phyloP scores from a whole-genome alignment of 2,329 filamentous ascomycete species.

The Cadophora sp. region DNA sequence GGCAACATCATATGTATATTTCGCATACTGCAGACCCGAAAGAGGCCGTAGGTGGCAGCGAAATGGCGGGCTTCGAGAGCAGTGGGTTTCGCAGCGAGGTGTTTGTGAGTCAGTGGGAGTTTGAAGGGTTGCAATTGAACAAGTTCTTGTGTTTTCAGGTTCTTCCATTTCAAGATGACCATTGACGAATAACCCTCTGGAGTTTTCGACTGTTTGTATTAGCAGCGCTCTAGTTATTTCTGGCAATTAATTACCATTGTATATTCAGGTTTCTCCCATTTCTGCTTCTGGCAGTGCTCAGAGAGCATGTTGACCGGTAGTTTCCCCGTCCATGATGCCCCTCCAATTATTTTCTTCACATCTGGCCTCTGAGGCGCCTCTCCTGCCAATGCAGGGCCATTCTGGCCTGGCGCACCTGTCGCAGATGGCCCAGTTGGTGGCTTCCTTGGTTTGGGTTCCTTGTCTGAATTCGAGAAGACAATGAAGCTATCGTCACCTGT shows the following conservation, averaged over 20 bases:
- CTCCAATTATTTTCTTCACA: constrained; percentile 85
- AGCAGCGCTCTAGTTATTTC: neutral
- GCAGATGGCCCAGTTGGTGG: constrained; percentile 27
- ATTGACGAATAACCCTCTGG: constrained; percentile 79
- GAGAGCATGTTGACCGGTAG: constrained; percentile 91
- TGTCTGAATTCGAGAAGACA: constrained; percentile 64
- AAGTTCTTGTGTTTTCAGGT: constrained; percentile 83
- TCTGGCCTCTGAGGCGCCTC: constrained; percentile 57
- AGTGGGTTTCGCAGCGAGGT: constrained; percentile 77
- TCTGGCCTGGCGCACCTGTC: constrained; percentile 32
- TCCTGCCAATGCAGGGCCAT: constrained; percentile 41
- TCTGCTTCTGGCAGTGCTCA: constrained; percentile 94
- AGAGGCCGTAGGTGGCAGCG: constrained; percentile 89
- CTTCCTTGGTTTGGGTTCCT: constrained; percentile 50
- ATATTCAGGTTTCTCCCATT: constrained; percentile 95
- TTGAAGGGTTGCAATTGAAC: constrained; percentile 81
- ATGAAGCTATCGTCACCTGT: constrained; percentile 59
- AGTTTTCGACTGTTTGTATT: constrained; percentile 62
- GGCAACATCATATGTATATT: constrained; percentile 95
- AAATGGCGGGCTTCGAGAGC: constrained; percentile 92
- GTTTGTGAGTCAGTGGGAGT: constrained; percentile 76
- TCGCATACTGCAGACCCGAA: constrained; percentile 92
- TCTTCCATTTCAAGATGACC: constrained; percentile 77
- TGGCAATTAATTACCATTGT: constrained; percentile 64
- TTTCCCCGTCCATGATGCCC: constrained; percentile 97